Evolutionary conservation across 306 rosid species (phyloP), one percentile per base, ranked within the genome.

Genomic region (Prunus kanzakura): DNA sequence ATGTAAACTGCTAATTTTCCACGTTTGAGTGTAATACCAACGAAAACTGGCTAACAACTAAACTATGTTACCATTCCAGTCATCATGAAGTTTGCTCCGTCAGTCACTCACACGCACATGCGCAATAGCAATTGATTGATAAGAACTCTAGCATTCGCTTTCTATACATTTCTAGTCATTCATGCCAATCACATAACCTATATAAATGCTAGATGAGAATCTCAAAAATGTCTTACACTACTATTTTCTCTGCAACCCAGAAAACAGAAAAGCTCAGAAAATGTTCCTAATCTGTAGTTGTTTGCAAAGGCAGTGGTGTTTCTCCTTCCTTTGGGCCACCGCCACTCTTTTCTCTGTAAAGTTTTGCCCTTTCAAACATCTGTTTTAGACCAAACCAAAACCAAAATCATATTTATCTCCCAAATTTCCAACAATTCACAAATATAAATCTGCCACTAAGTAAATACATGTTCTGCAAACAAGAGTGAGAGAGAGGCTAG

Each of bases 351-450:
- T 67, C 72, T 22, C 74, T 63, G 66, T 74, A 70, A 75, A 38
- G 9, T 75, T 85, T 82, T 57, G 82, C 76, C 54, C 68, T 74
- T 69, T 72, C 57, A 41, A 82, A 30, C 58, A 88, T 78, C 96
- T 91, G 89, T 72, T 79, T 73, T 75, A 65, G 76, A 57, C 66
- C 35, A 50, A 49, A 51, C 43, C 20, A n/a, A 45, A 30, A 15
- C 43, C 66, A 60, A 43, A 73, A 43, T 13, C 14, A 23, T 16
- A 55, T 30, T 63, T 63, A 4, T 38, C 35, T n/a, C 25, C 25
- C n/a, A 29, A 62, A 41, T 2, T 1, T 6, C 61, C 30, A 72
- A 38, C 12, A 22, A 38, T n/a, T 14, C 54, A 56, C 41, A 22
- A 2, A 35, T 25, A 13, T 1, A 8, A 27, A 62, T 62, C 67